Percentiles rank a stretch among this genome's conserved stretches.
Evolutionary conservation across 345 rosid genomes (phyloP).

Genomic region (Ricinus communis): DNA sequence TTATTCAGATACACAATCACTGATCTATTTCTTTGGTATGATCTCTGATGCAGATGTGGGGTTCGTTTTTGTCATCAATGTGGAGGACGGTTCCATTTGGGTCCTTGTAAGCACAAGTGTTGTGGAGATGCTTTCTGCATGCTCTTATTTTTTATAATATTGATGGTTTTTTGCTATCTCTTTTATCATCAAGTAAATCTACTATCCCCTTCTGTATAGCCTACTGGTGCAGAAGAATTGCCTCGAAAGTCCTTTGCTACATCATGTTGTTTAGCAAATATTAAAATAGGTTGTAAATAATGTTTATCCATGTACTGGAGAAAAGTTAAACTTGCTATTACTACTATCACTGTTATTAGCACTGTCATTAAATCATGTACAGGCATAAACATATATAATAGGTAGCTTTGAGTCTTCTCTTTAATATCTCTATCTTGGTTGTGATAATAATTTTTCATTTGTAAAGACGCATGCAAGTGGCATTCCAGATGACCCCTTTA

Average conservation of each 20-base stretch:
- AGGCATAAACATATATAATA: background rate
- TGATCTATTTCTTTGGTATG: background rate
- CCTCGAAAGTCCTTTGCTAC: background rate
- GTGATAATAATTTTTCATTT: background rate
- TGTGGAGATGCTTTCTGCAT: conserved; percentile 14
- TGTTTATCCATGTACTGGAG: background rate
- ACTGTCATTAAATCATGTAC: background rate
- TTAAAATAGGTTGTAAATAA: background rate
- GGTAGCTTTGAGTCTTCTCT: background rate
- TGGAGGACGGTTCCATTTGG: conserved; percentile 27
- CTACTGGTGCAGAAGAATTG: background rate
- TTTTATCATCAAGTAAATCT: conserved; percentile 4
- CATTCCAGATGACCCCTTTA: too few species aligned
- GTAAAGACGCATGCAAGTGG: too few species aligned
- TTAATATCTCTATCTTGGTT: background rate
- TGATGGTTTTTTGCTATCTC: background rate
- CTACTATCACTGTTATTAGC: background rate
- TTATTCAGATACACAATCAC: background rate
- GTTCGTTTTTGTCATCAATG: conserved; percentile 30
- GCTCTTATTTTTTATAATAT: background rate
- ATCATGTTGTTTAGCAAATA: background rate
- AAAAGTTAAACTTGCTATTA: background rate
- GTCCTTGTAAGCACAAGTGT: conserved; percentile 20
- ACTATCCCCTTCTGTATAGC: background rate
- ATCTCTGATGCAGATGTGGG: conserved; percentile 23